Conservation (phyloP, 2,329 filamentous ascomycete species). For the Diaporthe velutina region DNA sequence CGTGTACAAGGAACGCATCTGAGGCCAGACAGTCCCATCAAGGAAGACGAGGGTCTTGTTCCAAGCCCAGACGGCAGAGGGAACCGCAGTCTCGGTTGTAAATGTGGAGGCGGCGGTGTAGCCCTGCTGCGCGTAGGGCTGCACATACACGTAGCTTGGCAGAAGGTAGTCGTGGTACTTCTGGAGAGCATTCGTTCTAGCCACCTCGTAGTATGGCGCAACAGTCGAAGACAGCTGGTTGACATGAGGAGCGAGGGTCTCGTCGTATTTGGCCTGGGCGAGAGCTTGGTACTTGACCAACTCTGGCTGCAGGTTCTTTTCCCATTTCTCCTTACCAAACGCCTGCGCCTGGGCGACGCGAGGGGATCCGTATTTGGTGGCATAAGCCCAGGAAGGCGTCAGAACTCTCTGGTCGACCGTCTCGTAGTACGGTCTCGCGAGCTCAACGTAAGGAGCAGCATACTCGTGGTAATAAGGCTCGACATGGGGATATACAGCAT, state of each 20-base stretch:
- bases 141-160: conserved; percentile 80
- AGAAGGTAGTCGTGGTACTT: conserved; percentile 80
- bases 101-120: conserved; percentile 78
- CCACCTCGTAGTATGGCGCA: conserved; percentile 80
- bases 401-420: conserved; percentile 74
- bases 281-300: conserved; percentile 74
- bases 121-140: conserved; percentile 79
- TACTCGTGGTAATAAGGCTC: conserved; percentile 89
- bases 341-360: conserved; percentile 75
- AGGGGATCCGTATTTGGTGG: conserved; percentile 81
- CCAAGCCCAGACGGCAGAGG: conserved; percentile 79
- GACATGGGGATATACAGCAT: conserved; percentile 77
- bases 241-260: conserved; percentile 80
- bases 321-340: conserved; percentile 81
- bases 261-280: conserved; percentile 76
- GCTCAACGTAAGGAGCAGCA: conserved; percentile 84
- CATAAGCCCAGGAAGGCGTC: conserved; percentile 75
- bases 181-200: conserved; percentile 72
- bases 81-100: conserved; percentile 77
- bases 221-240: conserved; percentile 68
- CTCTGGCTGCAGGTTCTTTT: conserved; percentile 81
- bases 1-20: conserved; percentile 82
- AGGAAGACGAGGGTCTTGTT: conserved; percentile 78
- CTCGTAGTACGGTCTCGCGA: conserved; percentile 81
- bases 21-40: conserved; percentile 83